Evolutionary conservation across 805 yeast genomes (phyloP), one percentile per base, ranked within the genome.

Genomic region (Hanseniaspora occidentalis): DNA sequence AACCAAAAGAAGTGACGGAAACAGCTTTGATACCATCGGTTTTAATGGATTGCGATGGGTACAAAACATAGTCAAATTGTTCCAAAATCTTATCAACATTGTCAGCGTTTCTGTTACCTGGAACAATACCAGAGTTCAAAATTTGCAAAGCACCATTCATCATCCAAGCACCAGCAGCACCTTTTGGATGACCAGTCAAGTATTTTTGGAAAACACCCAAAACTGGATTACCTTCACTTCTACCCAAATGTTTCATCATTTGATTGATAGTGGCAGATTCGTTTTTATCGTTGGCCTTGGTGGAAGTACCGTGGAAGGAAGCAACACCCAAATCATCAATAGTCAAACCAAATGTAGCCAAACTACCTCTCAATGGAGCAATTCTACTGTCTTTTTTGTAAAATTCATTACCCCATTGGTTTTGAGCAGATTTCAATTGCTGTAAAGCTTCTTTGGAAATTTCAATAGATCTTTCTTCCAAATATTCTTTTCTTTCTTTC

Each of bases 121-220:
- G 98, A 52, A 92, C 95, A 55, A 88, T 57, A 65, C 98, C 97
- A 55, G 83, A 64, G 69, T 84, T 82, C 62, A 92, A 71, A 51
- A 88, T 79, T 71, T 92, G 99, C 51, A 92, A 69, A 43, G 85
- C 95, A 66, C 99, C 99, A 65, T 92, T 94, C 75, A 92, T 69
- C 98, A 92, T 92, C 98, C 98, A 92, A 44, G 99, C 97, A 74
- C 96, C 99, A 43, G 99, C 99, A 54, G 98, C 98, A 76, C 99
- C 99, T 83, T 92, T 92, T 56, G 98, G 98, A 72, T 92, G 99
- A 68, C 99, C 99, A 54, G 99, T 92, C 59, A 92, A 76, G 77
- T 75, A 92, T 68, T 92, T 92, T 69, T 92, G 99, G 95, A 94
- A 89, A 42, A 92, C 94, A 75, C 97, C 96, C 52, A 81, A 72